Base-by-base conservation (phyloP, 2,329 filamentous ascomycete species). In the Aspergillus puulaauensis region DNA sequence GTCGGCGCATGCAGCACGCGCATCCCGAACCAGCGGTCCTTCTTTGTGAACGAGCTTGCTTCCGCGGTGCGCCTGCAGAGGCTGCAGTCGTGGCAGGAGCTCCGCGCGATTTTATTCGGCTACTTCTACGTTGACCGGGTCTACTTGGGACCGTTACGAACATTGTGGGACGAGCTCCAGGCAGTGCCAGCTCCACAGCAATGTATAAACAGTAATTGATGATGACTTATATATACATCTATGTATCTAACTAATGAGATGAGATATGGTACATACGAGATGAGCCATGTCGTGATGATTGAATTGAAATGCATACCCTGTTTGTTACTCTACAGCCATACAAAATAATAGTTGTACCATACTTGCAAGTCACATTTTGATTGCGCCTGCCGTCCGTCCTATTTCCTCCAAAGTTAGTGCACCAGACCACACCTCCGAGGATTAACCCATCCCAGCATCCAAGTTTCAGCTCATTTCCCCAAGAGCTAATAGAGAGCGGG, bases 61-160 rank as follows among this genome's bases (percentile, higher is more conserved):
- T 55, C 64, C 2, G 70, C 70, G 2, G 59, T 70, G 3, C 58
- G 64, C 12, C 50, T 66, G 15, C 66, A 72, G 8, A 69, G 69
- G 11, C 57, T 74, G 24, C 54, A 49, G 12, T 66, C 70, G 6
- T 75, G 72, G 68, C 71, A 75, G 48, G 70, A 73, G 43, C 66
- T 70, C 11, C 68, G 72, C 2, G 52, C 58, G 8, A 54, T 74
- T 11, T 60, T 75, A 39, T 52, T 69, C 19, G 64, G 69, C 8
- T 75, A 70, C 59, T 75, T 74, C 59, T 75, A 75, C 57, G 65
- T 68, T 46, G 73, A 75, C 56, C 70, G 73, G 33, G 63, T 64
- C 49, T 73, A 75, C 56, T 56, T 70, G 33, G 57, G 56, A 12
- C 64, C 70, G 49, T 55, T 73, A 23, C 65, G 68, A 50, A 65